phyloP scores from a whole-genome alignment of 225 moss, liverwort and hornwort species.

The Climacium dendroides region DNA sequence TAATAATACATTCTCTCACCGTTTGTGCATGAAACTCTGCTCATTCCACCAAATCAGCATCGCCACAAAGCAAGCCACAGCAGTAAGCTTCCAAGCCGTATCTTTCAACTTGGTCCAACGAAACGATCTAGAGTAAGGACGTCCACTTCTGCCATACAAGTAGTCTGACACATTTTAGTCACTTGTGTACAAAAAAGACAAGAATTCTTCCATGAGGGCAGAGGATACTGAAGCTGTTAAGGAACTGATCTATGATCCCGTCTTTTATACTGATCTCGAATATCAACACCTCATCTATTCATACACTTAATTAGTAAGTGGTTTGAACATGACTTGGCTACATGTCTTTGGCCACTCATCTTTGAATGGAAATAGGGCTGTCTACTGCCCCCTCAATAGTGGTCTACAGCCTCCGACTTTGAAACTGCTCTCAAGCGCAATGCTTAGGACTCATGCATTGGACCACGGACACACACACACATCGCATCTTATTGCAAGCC shows the following conservation, averaged over 20 bases:
- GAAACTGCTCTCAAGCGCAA: too few relatives aligned
- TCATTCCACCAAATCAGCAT: conserved; percentile 4
- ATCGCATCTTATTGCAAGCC: too few relatives aligned
- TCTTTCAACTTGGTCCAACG: conserved; percentile 18
- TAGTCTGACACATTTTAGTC: neutral
- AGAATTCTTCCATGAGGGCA: neutral
- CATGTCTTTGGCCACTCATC: neutral
- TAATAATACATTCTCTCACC: neutral
- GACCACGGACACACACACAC: too few relatives aligned
- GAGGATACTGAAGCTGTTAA: neutral
- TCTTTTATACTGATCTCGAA: too few relatives aligned
- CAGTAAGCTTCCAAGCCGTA: conserved; percentile 4
- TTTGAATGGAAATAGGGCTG: neutral
- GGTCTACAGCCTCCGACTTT: neutral
- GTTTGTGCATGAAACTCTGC: neutral
- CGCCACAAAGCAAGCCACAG: conserved; percentile 4
- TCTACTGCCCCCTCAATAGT: neutral
- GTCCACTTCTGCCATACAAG: conserved; percentile 13
- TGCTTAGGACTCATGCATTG: too few relatives aligned
- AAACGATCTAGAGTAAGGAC: conserved; percentile 7
- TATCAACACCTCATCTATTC: neutral
- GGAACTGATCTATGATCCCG: neutral
- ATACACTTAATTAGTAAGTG: neutral
- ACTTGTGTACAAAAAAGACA: neutral
- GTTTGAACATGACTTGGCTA: neutral